Conservation (phyloP, 495 filamentous ascomycete species). For the Achaetomiella virescens region DNA sequence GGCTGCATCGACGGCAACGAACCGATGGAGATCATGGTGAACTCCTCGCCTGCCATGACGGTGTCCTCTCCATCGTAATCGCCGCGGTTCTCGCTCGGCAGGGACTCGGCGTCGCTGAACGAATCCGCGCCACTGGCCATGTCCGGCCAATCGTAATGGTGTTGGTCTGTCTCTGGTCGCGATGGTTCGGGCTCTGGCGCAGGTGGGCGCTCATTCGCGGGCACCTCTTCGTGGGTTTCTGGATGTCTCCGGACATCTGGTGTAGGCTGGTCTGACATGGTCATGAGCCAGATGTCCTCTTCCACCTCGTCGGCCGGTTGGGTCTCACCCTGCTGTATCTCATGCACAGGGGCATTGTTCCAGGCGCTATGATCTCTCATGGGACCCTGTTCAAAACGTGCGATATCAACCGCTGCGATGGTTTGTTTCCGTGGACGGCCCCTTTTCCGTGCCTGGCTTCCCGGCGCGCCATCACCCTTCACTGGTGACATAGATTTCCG, state of each 20-base stretch:
- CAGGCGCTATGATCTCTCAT: constrained; percentile 11
- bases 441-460: constrained; percentile 24
- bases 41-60: constrained; percentile 39
- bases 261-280: constrained; percentile 21
- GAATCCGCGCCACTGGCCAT: constrained; percentile 18
- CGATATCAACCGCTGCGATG: constrained; percentile 13
- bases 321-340: neutral
- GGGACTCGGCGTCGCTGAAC: constrained; percentile 22
- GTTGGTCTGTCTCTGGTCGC: constrained; percentile 12
- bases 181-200: constrained; percentile 6
- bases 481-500: constrained; percentile 23
- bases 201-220: neutral
- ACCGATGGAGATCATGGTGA: constrained; percentile 45
- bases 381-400: constrained; percentile 13
- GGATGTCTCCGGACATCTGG: constrained; percentile 16
- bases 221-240: neutral
- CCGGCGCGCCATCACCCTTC: constrained; percentile 15
- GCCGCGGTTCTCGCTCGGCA: constrained; percentile 4
- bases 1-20: constrained; percentile 40
- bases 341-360: constrained; percentile 13
- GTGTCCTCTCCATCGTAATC: constrained; percentile 31
- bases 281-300: constrained; percentile 34
- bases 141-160: constrained; percentile 16
- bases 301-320: constrained; percentile 13
- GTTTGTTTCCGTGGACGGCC: constrained; percentile 27